Percentiles rank a stretch among this genome's conserved stretches.
phyloP scores from a whole-genome alignment of 2,329 filamentous ascomycete genomes.

The Pseudocercospora fijiensis region DNA sequence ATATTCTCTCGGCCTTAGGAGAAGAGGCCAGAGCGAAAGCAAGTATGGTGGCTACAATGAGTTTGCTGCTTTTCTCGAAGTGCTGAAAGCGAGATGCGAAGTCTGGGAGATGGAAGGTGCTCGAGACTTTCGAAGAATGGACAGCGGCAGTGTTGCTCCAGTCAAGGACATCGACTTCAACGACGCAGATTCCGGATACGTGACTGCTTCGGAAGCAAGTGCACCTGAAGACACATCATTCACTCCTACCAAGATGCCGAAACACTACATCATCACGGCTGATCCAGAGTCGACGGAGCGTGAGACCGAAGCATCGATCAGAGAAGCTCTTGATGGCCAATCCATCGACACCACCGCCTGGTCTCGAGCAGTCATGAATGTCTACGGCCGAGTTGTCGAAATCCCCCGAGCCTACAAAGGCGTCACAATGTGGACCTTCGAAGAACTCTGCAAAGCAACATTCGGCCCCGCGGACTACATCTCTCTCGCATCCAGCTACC shows the following conservation, averaged over 20 bases:
- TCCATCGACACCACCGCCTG: conserved; percentile 38
- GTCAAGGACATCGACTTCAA: conserved; percentile 20
- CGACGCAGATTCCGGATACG: conserved; percentile 24
- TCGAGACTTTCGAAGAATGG: conserved; percentile 65
- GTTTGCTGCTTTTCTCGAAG: conserved; percentile 72
- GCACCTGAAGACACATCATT: neutral
- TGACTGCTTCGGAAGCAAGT: conserved; percentile 9
- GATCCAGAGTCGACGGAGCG: conserved; percentile 16
- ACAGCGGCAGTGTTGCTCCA: conserved; percentile 42
- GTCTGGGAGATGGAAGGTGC: conserved; percentile 80
- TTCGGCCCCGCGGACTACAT: conserved; percentile 83
- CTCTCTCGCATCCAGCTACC: conserved; percentile 73
- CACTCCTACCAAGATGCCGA: conserved; percentile 17
- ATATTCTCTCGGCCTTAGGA: conserved; percentile 39
- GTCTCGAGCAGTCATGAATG: conserved; percentile 46
- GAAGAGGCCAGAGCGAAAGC: conserved; percentile 43
- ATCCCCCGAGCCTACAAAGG: conserved; percentile 61
- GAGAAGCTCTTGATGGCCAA: conserved; percentile 15
- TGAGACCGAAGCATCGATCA: conserved; percentile 25
- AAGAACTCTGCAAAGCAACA: conserved; percentile 61
- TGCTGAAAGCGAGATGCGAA: conserved; percentile 74
- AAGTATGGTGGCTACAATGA: conserved; percentile 65
- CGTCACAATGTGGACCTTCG: conserved; percentile 65
- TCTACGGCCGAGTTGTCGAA: conserved; percentile 64
- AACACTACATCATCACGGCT: conserved; percentile 21